Conservation (phyloP, 768 basidiomycete genomes). For the Dendrothele bispora region DNA sequence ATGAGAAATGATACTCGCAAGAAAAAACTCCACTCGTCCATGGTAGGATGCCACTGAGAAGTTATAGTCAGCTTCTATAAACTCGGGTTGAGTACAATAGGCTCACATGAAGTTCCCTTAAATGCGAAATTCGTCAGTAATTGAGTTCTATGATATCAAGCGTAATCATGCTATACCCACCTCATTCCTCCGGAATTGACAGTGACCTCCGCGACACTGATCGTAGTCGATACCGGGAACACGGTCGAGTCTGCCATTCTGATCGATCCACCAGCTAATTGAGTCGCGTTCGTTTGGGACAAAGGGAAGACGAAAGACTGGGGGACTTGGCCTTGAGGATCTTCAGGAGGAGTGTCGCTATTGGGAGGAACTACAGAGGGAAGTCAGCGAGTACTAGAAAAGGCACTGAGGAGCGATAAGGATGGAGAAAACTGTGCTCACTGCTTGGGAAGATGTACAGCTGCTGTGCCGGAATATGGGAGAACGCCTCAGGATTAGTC, state of each 20-base stretch:
- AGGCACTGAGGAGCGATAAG: neutral
- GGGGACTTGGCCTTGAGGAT: conserved; percentile 45
- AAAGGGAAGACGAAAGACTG: conserved; percentile 47
- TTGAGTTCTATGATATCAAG: neutral
- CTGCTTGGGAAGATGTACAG: conserved; percentile 54
- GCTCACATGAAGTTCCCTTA: conserved; percentile 56
- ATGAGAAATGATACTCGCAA: conserved; percentile 31
- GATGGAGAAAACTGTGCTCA: conserved; percentile 16
- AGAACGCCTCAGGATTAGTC: conserved; percentile 33
- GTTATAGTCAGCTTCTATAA: too few species aligned
- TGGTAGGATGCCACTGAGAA: conserved; percentile 70
- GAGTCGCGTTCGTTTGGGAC: conserved; percentile 43
- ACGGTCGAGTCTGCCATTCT: conserved; percentile 52
- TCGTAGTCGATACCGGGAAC: conserved; percentile 50
- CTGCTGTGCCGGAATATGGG: conserved; percentile 41
- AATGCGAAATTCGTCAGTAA: neutral
- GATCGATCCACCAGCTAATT: conserved; percentile 45
- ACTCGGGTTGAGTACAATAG: neutral
- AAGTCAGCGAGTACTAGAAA: neutral
- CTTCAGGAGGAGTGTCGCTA: conserved; percentile 31
- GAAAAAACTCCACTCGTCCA: conserved; percentile 66
- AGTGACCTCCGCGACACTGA: conserved; percentile 56
- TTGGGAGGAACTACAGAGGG: conserved; percentile 35
- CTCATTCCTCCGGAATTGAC: conserved; percentile 57
- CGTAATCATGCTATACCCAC: conserved; percentile 19